Percentiles rank a stretch among this genome's conserved stretches.
These are phyloP conservation scores for Saxophila tyrrhenica DNA, from an alignment of 495 filamentous ascomycete genomes.

Conservation along the genomic window DNA sequence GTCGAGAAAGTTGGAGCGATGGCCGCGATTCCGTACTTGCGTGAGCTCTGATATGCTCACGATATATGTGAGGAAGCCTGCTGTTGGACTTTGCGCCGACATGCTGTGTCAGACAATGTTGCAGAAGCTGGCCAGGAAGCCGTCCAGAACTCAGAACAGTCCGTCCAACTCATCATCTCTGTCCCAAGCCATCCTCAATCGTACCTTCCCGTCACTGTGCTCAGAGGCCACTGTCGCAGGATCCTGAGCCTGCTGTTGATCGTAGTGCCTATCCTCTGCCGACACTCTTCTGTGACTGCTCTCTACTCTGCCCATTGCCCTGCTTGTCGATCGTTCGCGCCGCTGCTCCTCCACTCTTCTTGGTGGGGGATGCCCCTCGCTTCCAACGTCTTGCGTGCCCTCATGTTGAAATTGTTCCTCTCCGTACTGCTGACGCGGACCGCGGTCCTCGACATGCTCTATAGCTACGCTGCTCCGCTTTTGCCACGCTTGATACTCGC, in stretches of 20 bases:
- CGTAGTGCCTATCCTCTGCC: neutral
- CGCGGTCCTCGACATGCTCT: neutral
- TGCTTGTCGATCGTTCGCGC: neutral
- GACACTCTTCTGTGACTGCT: neutral
- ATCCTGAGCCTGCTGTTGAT: neutral
- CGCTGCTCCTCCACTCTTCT: neutral
- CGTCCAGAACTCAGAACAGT: neutral
- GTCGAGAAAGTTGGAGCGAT: constrained; percentile 75
- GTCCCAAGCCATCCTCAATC: neutral
- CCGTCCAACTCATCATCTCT: too few species aligned
- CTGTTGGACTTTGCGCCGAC: too few species aligned
- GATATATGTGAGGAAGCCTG: too few species aligned
- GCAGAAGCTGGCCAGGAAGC: too few species aligned
- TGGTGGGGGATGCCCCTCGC: too few species aligned
- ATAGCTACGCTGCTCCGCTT: neutral
- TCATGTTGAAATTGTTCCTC: neutral
- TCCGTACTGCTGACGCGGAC: neutral
- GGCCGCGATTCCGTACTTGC: constrained; percentile 75
- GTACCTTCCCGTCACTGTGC: neutral
- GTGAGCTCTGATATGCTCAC: constrained; percentile 43
- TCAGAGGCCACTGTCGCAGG: neutral
- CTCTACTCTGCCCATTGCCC: neutral
- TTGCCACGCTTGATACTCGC: constrained; percentile 8
- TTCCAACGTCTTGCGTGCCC: neutral
- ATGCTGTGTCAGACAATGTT: too few species aligned